These are phyloP conservation scores for Plenodomus tracheiphilus DNA, from an alignment of 2,329 filamentous ascomycete genomes.

Conservation along the genomic window DNA sequence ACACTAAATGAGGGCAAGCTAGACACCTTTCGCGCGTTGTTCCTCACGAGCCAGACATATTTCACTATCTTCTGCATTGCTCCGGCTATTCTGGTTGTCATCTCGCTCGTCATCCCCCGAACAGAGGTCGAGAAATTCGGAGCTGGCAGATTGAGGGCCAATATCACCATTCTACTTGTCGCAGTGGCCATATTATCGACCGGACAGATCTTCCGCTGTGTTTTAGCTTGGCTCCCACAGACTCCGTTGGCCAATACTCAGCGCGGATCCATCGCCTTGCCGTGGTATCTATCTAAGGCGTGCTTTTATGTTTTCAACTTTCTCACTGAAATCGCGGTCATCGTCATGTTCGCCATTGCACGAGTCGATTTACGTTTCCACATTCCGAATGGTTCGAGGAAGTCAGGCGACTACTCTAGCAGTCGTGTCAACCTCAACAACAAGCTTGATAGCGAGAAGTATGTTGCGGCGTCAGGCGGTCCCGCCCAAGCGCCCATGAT, in stretches of 20 bases:
- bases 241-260: conserved; percentile 54
- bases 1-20: conserved; percentile 60
- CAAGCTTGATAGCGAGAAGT: conserved; percentile 26
- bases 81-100: conserved; percentile 60
- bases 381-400: conserved; percentile 69
- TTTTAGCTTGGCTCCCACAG: conserved; percentile 57
- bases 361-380: conserved; percentile 79
- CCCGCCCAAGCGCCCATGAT: conserved; percentile 1
- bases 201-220: conserved; percentile 71
- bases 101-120: conserved; percentile 54
- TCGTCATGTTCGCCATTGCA: conserved; percentile 66
- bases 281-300: conserved; percentile 72
- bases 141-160: conserved; percentile 66
- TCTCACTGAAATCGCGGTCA: conserved; percentile 70
- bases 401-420: conserved; percentile 37
- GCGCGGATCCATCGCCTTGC: conserved; percentile 33
- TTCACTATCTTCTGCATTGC: conserved; percentile 69
- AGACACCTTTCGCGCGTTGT: conserved; percentile 62
- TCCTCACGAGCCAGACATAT: conserved; percentile 65
- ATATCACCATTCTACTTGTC: conserved; percentile 66
- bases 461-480: conserved; percentile 10
- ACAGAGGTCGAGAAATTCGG: conserved; percentile 63
- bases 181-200: conserved; percentile 63
- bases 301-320: conserved; percentile 85
- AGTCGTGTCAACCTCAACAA: conserved; percentile 26